Conservation (phyloP, 495 filamentous ascomycete species). For the Endocarpon pusillum region DNA sequence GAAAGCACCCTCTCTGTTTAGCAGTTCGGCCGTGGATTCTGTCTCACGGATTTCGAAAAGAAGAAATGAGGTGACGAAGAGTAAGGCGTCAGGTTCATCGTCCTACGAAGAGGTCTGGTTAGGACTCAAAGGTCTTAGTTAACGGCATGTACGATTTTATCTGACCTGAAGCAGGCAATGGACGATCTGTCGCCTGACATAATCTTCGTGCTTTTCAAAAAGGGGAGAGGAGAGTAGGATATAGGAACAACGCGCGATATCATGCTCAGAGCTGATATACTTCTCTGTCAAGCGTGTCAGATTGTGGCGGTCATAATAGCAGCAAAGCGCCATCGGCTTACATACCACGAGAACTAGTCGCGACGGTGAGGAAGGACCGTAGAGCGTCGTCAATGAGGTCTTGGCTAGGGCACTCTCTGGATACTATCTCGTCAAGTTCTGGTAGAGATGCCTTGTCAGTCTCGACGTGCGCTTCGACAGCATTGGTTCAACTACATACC, state of each 20-base stretch:
- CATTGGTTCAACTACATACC: conserved; percentile 34
- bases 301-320: background rate
- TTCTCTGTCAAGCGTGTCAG: conserved; percentile 36
- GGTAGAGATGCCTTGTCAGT: conserved; percentile 3
- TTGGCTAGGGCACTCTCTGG: conserved; percentile 51
- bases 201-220: conserved; percentile 58
- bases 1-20: conserved; percentile 78
- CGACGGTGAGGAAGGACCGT: conserved; percentile 66
- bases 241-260: conserved; percentile 70
- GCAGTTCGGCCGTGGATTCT: conserved; percentile 62
- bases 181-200: conserved; percentile 84
- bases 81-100: conserved; percentile 61
- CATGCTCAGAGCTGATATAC: conserved; percentile 69
- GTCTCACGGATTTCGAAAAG: conserved; percentile 74
- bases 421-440: conserved; percentile 75
- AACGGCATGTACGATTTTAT: too few relatives aligned
- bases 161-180: conserved; percentile 73
- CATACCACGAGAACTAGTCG: conserved; percentile 59
- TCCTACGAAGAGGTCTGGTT: conserved; percentile 29
- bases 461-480: conserved; percentile 4
- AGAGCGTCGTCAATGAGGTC: conserved; percentile 74
- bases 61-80: conserved; percentile 72
- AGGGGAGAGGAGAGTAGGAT: conserved; percentile 59
- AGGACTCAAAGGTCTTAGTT: background rate
- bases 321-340: background rate